Base-by-base conservation (phyloP, 805 yeast species). In the Monosporozyma servazzii region DNA sequence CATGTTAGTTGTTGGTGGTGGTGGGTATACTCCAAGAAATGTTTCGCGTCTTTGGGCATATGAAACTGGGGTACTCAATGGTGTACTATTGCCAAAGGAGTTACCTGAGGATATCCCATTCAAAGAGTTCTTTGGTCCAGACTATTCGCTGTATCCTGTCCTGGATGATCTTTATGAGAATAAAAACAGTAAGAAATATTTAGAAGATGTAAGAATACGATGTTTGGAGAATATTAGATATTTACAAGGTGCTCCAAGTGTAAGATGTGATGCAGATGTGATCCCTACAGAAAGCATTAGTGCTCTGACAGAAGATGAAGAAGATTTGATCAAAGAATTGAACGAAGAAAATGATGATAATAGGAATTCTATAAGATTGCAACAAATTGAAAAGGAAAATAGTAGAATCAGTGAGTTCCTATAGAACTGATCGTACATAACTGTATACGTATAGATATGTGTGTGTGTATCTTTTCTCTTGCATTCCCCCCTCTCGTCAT, bases 1-100 rank as follows among this genome's bases (percentile, higher is more conserved):
- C 9, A 72, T 88, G 77, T 79, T 93, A 83, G 95, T 93, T 30
- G 76, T 93, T 20, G 99, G 99, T 41, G 99, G 99, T 48, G 99
- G 99, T 59, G 99, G 99, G 20, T 93, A 93, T 71, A 93, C 99
- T 2, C 95, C 95, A 78, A 79, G 97, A 67, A 93, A 93, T 66
- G 99, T 93, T 47, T 88, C 97, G 5, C 75, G 99, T 58, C 79
- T 95, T 11, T 91, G 99, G 98, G 80, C 96, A 2, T 90, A 77
- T 63, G 99, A 93, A 69, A 83, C 96, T 0, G 91, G 96, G 36
- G 75, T 93, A 27, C 76, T 91, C 64, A 84, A 93, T 57, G 84
- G 87, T 59, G 88, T 84, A 13, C 76, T 83, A 47, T 72, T 91
- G 60, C 86, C 88, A 25, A 70, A 83, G n/a, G 84, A 80, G 58